Evolutionary conservation across 768 basidiomycete species (phyloP).

Genomic region (Calocybe indica): DNA sequence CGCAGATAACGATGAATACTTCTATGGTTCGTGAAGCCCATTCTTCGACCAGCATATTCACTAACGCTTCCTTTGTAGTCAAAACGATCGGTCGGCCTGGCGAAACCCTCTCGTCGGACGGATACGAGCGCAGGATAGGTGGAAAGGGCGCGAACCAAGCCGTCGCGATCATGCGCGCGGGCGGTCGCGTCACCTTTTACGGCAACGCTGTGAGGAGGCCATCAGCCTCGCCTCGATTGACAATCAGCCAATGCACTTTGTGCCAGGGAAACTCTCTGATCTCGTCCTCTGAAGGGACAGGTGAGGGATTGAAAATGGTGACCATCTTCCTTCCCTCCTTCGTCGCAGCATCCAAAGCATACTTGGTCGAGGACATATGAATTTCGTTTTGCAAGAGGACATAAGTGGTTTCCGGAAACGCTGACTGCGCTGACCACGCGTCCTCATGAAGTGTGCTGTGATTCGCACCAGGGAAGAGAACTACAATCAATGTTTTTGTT

Average conservation of each 20-base stretch:
- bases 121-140: constrained; percentile 43
- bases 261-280: constrained; percentile 43
- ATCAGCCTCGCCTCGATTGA: constrained; percentile 47
- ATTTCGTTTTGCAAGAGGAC: constrained; percentile 61
- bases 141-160: constrained; percentile 67
- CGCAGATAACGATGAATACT: constrained; percentile 53
- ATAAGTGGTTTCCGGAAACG: constrained; percentile 36
- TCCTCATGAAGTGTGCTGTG: constrained; percentile 32
- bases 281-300: constrained; percentile 36
- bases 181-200: constrained; percentile 39
- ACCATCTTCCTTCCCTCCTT: constrained; percentile 6
- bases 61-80: constrained; percentile 25
- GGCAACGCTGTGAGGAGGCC: constrained; percentile 28
- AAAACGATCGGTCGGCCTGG: constrained; percentile 48
- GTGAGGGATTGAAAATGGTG: constrained; percentile 54
- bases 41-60: neutral
- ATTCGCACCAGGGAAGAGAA: constrained; percentile 57
- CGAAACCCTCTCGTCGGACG: constrained; percentile 51
- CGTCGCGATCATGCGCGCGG: constrained; percentile 48
- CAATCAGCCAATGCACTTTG: constrained; percentile 46
- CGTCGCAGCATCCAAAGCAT: constrained; percentile 21
- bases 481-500: constrained; percentile 16
- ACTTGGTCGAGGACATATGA: constrained; percentile 32
- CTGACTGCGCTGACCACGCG: constrained; percentile 11
- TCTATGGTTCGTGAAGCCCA: constrained; percentile 32